Conservation (phyloP, 148 eudicot species). For the Dianthus caryophyllus region DNA sequence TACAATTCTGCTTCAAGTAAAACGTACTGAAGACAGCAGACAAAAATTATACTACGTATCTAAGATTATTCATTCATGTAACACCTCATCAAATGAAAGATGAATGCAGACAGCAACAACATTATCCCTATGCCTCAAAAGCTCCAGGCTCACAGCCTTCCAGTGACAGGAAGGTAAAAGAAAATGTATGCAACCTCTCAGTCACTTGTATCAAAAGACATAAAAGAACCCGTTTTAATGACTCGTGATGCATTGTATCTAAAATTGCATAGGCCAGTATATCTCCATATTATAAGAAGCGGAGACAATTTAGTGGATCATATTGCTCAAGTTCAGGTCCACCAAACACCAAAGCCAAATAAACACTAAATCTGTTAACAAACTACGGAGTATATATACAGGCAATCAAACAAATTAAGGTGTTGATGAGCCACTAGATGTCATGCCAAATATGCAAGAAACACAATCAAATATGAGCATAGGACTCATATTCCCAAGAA, state of each 20-base stretch:
- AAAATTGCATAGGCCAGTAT: background rate
- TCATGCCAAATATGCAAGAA: background rate
- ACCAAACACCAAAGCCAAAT: background rate
- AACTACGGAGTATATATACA: background rate
- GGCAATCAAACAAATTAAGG: constrained; percentile 1
- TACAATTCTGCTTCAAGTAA: background rate
- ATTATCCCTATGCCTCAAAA: background rate
- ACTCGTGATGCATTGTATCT: background rate
- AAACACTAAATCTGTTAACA: background rate
- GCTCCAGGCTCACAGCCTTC: background rate
- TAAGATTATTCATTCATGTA: background rate
- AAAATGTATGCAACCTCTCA: background rate
- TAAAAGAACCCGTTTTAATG: background rate
- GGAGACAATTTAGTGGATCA: background rate
- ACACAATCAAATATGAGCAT: background rate
- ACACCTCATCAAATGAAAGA: background rate
- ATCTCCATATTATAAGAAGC: background rate
- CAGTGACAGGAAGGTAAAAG: background rate
- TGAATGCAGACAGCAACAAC: background rate
- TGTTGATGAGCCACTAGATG: background rate
- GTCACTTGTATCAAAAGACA: background rate
- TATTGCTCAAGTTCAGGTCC: background rate
- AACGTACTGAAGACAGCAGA: background rate
- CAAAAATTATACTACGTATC: background rate
- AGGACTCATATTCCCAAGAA: background rate